A percentile compares a stretch with the other conserved stretches of the same genome.
These are phyloP conservation scores for Xylaria arbuscula DNA, from an alignment of 2,329 filamentous ascomycete genomes.

Conservation along the genomic window DNA sequence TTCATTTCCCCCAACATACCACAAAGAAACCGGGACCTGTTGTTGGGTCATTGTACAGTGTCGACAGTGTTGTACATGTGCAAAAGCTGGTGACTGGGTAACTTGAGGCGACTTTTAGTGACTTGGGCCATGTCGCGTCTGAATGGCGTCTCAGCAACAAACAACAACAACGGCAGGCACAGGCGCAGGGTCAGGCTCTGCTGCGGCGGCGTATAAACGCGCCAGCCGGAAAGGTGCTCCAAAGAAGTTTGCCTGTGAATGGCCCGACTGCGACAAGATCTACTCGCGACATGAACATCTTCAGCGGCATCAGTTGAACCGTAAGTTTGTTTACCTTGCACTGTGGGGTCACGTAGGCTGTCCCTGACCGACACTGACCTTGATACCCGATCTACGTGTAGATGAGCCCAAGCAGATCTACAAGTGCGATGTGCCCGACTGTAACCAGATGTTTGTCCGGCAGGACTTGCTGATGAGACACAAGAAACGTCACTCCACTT, in stretches of 20 bases:
- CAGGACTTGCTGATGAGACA: slow-evolving; percentile 79
- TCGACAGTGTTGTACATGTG: slow-evolving; percentile 11
- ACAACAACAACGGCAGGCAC: slow-evolving; percentile 48
- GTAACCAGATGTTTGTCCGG: slow-evolving; percentile 80
- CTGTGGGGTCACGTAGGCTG: slow-evolving; percentile 23
- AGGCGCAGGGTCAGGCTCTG: slow-evolving; percentile 13
- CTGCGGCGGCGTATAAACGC: slow-evolving; percentile 56
- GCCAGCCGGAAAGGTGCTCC: slow-evolving; percentile 64
- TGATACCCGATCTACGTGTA: slow-evolving; percentile 50
- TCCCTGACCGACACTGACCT: slow-evolving; percentile 28
- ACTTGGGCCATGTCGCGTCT: slow-evolving; percentile 42
- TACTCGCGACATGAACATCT: slow-evolving; percentile 86
- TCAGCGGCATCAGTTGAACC: slow-evolving; percentile 84
- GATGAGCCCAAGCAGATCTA: slow-evolving; percentile 85
- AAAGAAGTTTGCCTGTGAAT: slow-evolving; percentile 70
- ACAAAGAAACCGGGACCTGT: slow-evolving; percentile 32
- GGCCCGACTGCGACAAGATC: slow-evolving; percentile 79
- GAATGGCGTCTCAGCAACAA: slow-evolving; percentile 52
- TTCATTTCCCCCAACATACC: slow-evolving; percentile 34
- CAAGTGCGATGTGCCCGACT: slow-evolving; percentile 78
- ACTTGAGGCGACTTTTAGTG: slow-evolving; percentile 21
- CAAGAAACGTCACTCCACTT: slow-evolving; percentile 71
- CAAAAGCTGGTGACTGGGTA: slow-evolving; percentile 32
- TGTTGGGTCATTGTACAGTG: slow-evolving; percentile 39
- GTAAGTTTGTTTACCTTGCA: slow-evolving; percentile 56